Evolutionary conservation across 805 yeast species (phyloP).

Genomic region (Wickerhamiella slavikovae): DNA sequence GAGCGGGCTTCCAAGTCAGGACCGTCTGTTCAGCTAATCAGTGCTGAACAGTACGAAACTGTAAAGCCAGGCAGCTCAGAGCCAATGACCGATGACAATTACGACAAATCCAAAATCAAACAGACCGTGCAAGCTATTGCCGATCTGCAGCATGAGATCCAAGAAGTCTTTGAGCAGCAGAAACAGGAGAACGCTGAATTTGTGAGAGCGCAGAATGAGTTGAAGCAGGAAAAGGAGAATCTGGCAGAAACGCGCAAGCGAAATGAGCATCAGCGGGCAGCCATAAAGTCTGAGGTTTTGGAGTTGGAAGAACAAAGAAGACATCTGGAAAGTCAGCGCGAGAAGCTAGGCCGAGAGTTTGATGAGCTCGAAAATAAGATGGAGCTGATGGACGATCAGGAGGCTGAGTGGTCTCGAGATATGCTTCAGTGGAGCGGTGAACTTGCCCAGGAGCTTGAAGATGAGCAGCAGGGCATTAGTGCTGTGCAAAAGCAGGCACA

Average conservation of each 20-base stretch:
- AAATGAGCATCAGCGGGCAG: constrained; percentile 17
- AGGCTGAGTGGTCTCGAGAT: constrained; percentile 10
- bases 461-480: constrained; percentile 2
- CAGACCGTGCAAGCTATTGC: constrained; percentile 7
- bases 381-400: constrained; percentile 4
- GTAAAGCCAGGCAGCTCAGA: not conserved
- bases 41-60: not conserved
- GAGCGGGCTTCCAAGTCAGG: constrained; percentile 1
- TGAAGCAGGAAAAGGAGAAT: constrained; percentile 14
- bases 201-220: constrained; percentile 9
- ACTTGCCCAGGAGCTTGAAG: constrained; percentile 2
- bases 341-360: constrained; percentile 14
- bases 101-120: constrained; percentile 1
- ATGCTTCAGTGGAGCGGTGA: constrained; percentile 3
- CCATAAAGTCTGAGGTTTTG: constrained; percentile 18
- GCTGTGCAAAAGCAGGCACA: constrained; percentile 6
- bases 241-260: constrained; percentile 14
- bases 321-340: constrained; percentile 17
- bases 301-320: constrained; percentile 19
- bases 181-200: constrained; percentile 15
- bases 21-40: not conserved
- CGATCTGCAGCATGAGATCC: constrained; percentile 16
- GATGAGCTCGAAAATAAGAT: constrained; percentile 8
- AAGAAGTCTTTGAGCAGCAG: constrained; percentile 12
- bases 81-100: too few relatives aligned